Conservation (phyloP, 2,329 filamentous ascomycete genomes). For the Claviceps sorghi region DNA sequence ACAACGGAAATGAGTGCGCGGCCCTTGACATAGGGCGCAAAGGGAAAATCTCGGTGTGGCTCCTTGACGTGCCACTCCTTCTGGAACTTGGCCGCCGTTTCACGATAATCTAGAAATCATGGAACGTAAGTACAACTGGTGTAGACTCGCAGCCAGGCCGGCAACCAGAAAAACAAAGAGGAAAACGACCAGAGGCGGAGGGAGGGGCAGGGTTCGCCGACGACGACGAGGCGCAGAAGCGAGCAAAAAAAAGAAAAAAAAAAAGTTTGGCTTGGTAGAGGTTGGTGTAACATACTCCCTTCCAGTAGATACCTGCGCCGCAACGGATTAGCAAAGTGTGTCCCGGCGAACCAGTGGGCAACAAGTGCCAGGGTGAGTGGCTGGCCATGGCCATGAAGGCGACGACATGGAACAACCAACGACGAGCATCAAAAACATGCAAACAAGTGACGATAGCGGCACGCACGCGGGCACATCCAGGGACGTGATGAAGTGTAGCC, state of each 20-base stretch:
- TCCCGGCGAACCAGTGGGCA: constrained; percentile 4
- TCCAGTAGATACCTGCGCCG: constrained; percentile 41
- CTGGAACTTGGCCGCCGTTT: constrained; percentile 52
- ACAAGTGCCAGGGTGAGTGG: constrained; percentile 1
- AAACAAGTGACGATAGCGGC: not conserved
- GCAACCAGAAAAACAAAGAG: not conserved
- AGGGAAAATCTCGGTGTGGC: constrained; percentile 47
- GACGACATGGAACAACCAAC: constrained; percentile 4
- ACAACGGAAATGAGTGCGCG: constrained; percentile 49
- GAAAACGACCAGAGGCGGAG: not conserved
- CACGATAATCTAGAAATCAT: constrained; percentile 42
- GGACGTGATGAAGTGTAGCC: constrained; percentile 3
- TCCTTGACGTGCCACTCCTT: constrained; percentile 52
- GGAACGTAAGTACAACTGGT: not conserved
- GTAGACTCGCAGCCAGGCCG: not conserved
- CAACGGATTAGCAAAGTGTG: constrained; percentile 2
- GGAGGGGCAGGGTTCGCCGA: not conserved
- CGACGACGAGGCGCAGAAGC: not conserved
- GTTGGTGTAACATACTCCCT: constrained; percentile 39
- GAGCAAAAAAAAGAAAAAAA: constrained; percentile 1
- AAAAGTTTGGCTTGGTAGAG: not conserved
- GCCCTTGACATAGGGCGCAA: constrained; percentile 49
- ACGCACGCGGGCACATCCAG: constrained; percentile 3
- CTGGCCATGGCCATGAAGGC: constrained; percentile 6
- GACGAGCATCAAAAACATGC: not conserved